Evolutionary conservation across 345 rosid genomes (phyloP), one percentile per base, ranked within the genome.

Genomic region (Luvunga scandens): DNA sequence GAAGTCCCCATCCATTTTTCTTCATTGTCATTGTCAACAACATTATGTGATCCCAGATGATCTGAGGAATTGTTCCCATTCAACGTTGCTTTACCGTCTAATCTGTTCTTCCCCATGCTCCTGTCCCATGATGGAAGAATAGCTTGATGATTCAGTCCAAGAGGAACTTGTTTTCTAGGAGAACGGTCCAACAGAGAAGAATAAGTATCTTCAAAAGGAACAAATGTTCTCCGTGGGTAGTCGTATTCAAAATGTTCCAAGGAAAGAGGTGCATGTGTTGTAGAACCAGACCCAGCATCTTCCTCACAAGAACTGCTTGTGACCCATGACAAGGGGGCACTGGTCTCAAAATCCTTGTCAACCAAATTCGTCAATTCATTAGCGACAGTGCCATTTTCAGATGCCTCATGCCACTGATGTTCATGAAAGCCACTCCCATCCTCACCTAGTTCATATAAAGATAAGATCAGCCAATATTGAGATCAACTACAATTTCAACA

Each of bases 131-230:
- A 81, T 39, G 91, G 94, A 65, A 89, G 69, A 31, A 36, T 45
- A 42, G 80, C 94, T 74, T 90, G 94, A 85, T 89, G 89, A 81
- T 82, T 81, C 71, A 86, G 89, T 87, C 94, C 94, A 56, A 90
- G 34, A 27, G 88, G 87, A 67, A 89, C 89, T 66, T 77, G 80
- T 69, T 86, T 89, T 70, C 76, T 84, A 9, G 85, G 73, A 45
- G 88, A 84, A 53, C 73, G 83, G 71, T 85, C 82, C 72, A 85
- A 18, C 65, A 78, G 78, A 31, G 76, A 77, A 56, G 87, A 76
- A 81, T 79, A 71, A 30, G 78, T 25, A 68, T 74, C 81, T 76
- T 81, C 87, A 55, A 34, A n/a, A 81, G 80, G 81, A 73, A 81
- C 78, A 81, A 71, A 78, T 39, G 74, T 62, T 69, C 85, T 84